Evolutionary conservation across 768 basidiomycete species (phyloP), one percentile per base, ranked within the genome.

Genomic region (Lyophyllum shimeji): DNA sequence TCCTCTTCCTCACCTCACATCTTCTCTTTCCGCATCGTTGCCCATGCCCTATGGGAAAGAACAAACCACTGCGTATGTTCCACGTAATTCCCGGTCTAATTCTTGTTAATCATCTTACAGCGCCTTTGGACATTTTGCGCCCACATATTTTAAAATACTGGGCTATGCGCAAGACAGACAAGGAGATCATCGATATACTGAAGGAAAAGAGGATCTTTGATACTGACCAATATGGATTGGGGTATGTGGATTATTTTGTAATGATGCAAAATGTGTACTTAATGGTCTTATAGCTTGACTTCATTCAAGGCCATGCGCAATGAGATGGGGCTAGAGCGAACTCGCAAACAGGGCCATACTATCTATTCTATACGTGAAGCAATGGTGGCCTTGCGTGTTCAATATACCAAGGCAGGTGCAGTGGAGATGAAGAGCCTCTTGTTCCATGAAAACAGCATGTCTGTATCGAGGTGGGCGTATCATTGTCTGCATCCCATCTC

Each of bases 331-430:
- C 50, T 68, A 1, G 9, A 62, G 3, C 44, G 60, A 2, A 50
- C 67, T 3, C 45, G 59, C 0, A 51, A 62, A 18, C 64, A 67
- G 50, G 57, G 37, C 0, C 65, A 70, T 52, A 64, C 63, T 20
- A 15, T 64, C 0, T 61, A 63, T n/a, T 64, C 40, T 11, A 69
- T 72, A 18, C 42, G 29, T 12, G 53, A 58, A 1, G 50, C 57
- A 0, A 61, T 72, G 43, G 1, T 34, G 1, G 56, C 52, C 8
- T 45, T 71, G 2, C 53, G 63, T 1, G 44, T 50, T 15, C 61
- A 46, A 2, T 71, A 62, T 52, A 71, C 70, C 4, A 59, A 60
- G 13, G 65, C 63, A 7, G 72, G 72, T 1, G 61, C 61, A 3
- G 53, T 60, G 17, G 68, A 69, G 11, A 67, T 72, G 52, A 50